Conservation (phyloP, 2,329 filamentous ascomycete species). For the Hypoxylon sp. region DNA sequence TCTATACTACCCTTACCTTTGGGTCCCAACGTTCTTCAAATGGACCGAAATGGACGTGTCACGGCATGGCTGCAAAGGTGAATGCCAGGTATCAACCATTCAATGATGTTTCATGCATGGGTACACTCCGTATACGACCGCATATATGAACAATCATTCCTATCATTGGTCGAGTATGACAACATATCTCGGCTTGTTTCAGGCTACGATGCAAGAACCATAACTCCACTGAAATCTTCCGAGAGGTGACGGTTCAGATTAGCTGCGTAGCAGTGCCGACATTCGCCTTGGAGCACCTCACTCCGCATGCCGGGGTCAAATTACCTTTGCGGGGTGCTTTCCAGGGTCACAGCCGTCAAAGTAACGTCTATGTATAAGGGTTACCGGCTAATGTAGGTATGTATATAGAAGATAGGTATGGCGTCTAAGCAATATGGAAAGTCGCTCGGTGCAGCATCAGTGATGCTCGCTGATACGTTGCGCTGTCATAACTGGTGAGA, state of each 20-base stretch:
- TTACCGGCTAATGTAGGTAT: slow-evolving; percentile 26
- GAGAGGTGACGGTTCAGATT: background rate
- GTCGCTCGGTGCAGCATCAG: slow-evolving; percentile 7
- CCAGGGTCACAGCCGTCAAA: background rate
- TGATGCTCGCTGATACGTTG: slow-evolving; percentile 12
- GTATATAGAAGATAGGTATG: slow-evolving; percentile 20
- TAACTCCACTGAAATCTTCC: background rate
- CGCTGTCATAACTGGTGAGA: background rate
- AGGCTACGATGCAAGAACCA: background rate
- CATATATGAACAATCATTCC: too few relatives aligned
- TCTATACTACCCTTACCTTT: too few relatives aligned
- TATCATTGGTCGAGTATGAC: too few relatives aligned
- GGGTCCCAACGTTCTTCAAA: too few relatives aligned
- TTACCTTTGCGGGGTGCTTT: slow-evolving; percentile 6
- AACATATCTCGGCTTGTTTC: background rate
- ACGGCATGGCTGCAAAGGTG: too few relatives aligned
- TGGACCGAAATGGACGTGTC: too few relatives aligned
- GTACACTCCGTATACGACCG: too few relatives aligned
- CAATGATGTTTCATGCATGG: too few relatives aligned
- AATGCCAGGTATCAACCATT: too few relatives aligned
- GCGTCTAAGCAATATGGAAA: background rate
- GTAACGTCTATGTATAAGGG: slow-evolving; percentile 15
- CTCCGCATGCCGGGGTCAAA: slow-evolving; percentile 5
- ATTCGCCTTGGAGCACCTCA: slow-evolving; percentile 8
- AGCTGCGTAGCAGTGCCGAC: background rate